Percentiles rank a stretch among this genome's conserved stretches.
Conservation (phyloP, 148 eudicot genomes). For the Talinum fruticosum region DNA sequence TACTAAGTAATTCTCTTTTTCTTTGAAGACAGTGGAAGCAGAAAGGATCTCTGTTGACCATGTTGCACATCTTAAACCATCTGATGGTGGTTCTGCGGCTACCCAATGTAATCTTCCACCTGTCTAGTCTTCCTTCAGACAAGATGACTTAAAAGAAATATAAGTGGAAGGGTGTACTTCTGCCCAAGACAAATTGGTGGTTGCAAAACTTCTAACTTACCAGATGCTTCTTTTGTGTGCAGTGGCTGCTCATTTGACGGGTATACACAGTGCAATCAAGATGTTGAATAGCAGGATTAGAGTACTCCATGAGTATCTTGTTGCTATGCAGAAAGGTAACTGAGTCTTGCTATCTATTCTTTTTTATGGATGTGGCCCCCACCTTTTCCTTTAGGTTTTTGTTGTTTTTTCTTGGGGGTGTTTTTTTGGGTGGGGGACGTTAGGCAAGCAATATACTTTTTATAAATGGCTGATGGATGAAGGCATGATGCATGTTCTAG, state of each 20-base stretch:
- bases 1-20: constrained; percentile 22
- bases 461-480: too few species aligned
- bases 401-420: neutral
- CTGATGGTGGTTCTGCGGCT: constrained; percentile 99
- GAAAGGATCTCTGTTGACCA: constrained; percentile 96
- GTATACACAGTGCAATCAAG: constrained; percentile 96
- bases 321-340: constrained; percentile 87
- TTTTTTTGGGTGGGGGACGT: neutral
- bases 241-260: constrained; percentile 97
- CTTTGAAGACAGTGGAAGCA: constrained; percentile 86
- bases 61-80: constrained; percentile 96
- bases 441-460: neutral
- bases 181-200: neutral
- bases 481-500: too few species aligned
- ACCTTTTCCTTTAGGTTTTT: neutral
- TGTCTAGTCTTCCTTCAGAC: constrained; percentile 3
- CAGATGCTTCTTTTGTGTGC: constrained; percentile 23
- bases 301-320: constrained; percentile 87
- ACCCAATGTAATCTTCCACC: constrained; percentile 66
- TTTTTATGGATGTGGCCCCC: neutral
- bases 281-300: constrained; percentile 90
- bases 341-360: neutral
- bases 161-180: neutral
- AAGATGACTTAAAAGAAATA: neutral
- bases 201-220: neutral